Evolutionary conservation across 192 early-diverging fungal genomes (phyloP).

Genomic region (Coemansia aciculifera): DNA sequence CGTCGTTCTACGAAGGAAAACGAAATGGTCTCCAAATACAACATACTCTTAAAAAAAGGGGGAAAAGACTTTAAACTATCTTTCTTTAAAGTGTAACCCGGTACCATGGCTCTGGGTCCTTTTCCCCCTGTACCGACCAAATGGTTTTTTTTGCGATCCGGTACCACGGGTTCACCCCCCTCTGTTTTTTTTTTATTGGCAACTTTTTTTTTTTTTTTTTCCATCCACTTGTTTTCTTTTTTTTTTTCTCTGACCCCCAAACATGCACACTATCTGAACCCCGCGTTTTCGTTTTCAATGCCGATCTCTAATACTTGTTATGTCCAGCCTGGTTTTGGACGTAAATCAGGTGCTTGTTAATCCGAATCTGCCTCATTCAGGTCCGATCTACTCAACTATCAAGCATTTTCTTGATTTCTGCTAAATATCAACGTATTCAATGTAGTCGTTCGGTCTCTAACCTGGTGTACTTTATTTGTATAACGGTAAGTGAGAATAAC

Average conservation of each 20-base stretch:
- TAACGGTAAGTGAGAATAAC: neutral
- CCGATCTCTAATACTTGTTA: neutral
- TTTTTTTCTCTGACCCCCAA: neutral
- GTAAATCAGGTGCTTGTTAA: slow-evolving; percentile 2
- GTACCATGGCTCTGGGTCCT: neutral
- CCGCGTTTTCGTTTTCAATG: neutral
- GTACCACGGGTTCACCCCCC: neutral
- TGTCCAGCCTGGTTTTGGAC: neutral
- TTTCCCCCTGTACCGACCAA: slow-evolving; percentile 3
- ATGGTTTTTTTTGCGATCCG: neutral
- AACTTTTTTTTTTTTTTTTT: neutral
- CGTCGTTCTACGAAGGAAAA: neutral
- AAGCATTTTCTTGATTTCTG: neutral
- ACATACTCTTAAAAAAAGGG: neutral
- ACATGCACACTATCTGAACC: slow-evolving; percentile 8
- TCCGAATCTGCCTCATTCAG: neutral
- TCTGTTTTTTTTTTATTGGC: neutral
- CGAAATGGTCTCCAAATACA: neutral
- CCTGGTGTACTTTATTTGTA: neutral
- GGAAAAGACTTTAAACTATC: neutral
- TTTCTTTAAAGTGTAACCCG: neutral
- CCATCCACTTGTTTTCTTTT: neutral
- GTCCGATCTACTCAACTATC: neutral
- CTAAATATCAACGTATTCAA: neutral
- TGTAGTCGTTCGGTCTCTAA: neutral